Conservation (phyloP, 805 yeast genomes). For the Candida sithepensis region DNA sequence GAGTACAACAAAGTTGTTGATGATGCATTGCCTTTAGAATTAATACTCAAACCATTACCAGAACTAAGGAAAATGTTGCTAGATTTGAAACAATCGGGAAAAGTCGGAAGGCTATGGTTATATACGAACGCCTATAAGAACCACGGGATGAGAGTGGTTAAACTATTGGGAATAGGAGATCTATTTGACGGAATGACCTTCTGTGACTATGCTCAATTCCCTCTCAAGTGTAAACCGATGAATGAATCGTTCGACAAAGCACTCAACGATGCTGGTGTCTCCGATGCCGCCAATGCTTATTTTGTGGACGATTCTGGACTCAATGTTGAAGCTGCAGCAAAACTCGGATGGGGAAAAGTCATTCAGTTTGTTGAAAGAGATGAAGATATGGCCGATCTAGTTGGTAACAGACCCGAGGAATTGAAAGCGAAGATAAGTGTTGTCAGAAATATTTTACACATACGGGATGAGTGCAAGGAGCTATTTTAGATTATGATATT, state of each 20-base stretch:
- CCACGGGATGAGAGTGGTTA: slow-evolving; percentile 80
- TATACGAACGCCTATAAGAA: slow-evolving; percentile 92
- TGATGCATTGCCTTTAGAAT: slow-evolving; percentile 84
- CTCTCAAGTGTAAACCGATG: slow-evolving; percentile 90
- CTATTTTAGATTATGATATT: slow-evolving; percentile 31
- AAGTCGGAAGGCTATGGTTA: slow-evolving; percentile 78
- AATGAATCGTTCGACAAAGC: slow-evolving; percentile 59
- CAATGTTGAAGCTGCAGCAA: slow-evolving; percentile 71
- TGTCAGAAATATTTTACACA: slow-evolving; percentile 55
- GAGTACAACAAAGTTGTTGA: slow-evolving; percentile 88
- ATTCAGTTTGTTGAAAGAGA: slow-evolving; percentile 74
- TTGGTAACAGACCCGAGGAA: slow-evolving; percentile 31
- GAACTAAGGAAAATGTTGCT: slow-evolving; percentile 50
- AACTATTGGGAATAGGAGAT: slow-evolving; percentile 84
- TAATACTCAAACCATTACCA: slow-evolving; percentile 63
- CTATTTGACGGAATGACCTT: slow-evolving; percentile 89
- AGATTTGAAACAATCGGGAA: slow-evolving; percentile 39
- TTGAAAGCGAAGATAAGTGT: slow-evolving; percentile 41
- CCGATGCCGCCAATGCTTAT: slow-evolving; percentile 47
- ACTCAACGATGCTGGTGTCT: slow-evolving; percentile 59
- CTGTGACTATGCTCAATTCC: slow-evolving; percentile 76
- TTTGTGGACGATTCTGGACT: slow-evolving; percentile 86
- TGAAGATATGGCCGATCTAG: slow-evolving; percentile 42
- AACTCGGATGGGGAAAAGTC: slow-evolving; percentile 68
- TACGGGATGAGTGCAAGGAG: slow-evolving; percentile 50